Base-by-base conservation (phyloP, 1,284 basidiomycete genomes). In the Malassezia restricta region DNA sequence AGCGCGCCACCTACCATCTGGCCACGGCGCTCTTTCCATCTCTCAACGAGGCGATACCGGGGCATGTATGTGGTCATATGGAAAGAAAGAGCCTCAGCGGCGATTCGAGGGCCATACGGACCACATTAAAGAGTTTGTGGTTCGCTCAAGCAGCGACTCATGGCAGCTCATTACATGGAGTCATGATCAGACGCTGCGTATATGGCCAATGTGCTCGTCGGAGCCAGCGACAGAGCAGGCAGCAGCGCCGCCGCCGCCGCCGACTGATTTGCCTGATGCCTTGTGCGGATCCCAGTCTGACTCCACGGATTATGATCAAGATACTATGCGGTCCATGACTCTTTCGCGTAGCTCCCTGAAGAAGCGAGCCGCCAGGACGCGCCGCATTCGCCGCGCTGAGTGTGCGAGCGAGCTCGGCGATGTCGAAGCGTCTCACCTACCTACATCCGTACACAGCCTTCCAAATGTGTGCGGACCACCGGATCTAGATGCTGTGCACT, bases 41-140 rank as follows among this genome's bases (percentile, higher is more conserved):
- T 86, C 94, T 0, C 94, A 98, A 73, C 78, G 92, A 49, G 86
- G 88, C 1, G 85, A 85, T 60, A 85, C 84, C 7, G 79, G 81
- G 0, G 77, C 95, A 20, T 86, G 89, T 71, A 86, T 98, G 84
- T 96, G 83, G 77, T 77, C 77, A 0, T 75, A 79, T 47, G 76
- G 76, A 12, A 74, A 76, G 2, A 75, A 61, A 6, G 61, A 68
- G 7, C 82, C 84, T 0, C 81, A 89, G 7, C 81, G 85, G 54
- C 77, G 79, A 3, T 95, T 94, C 61, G 85, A 86, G 58, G 91
- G 90, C 0, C 89, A 94, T 71, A 80, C 81, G 0, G 90, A 94
- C 65, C 86, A 90, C 5, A 92, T 96, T 33, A 95, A 95, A 66
- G 92, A 99, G 75, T 99, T 94, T 67, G 90, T 99, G 1, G 96